Conservation (phyloP, 1,139 yeast genomes). For the Tardiomyces depauwii region DNA sequence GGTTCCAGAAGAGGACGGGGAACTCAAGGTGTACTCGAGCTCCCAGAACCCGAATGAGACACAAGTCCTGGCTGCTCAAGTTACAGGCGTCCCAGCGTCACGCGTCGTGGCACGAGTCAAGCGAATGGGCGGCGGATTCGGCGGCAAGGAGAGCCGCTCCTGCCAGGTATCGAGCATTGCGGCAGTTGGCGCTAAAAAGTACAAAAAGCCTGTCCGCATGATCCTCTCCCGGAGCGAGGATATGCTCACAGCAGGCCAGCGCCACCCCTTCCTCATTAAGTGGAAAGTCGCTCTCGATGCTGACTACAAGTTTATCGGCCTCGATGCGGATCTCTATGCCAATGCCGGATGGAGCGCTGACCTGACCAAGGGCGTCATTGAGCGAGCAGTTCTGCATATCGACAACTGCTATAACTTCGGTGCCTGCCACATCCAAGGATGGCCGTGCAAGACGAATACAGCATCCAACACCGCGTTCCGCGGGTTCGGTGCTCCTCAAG, state of each 20-base stretch:
- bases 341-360: conserved; percentile 39
- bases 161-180: conserved; percentile 34
- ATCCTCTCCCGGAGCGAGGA: conserved; percentile 31
- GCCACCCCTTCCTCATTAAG: conserved; percentile 34
- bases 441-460: conserved; percentile 32
- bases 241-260: conserved; percentile 34
- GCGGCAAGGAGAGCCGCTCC: conserved; percentile 43
- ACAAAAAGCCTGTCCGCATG: conserved; percentile 32
- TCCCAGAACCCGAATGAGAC: conserved; percentile 35
- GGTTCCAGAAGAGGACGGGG: conserved; percentile 35
- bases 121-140: conserved; percentile 55
- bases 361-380: conserved; percentile 35
- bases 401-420: conserved; percentile 35
- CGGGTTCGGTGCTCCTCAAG: conserved; percentile 40
- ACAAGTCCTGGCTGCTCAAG: conserved; percentile 31
- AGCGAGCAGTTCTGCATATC: conserved; percentile 33
- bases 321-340: conserved; percentile 29
- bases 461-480: conserved; percentile 39
- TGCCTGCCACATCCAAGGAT: conserved; percentile 27
- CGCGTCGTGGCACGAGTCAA: conserved; percentile 31
- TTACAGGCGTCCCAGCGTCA: conserved; percentile 31
- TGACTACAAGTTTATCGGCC: conserved; percentile 29
- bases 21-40: conserved; percentile 31
- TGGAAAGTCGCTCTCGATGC: conserved; percentile 33
- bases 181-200: conserved; percentile 44